phyloP scores from a whole-genome alignment of 805 yeast species.

The Wickerhamiella allomyrinae region DNA sequence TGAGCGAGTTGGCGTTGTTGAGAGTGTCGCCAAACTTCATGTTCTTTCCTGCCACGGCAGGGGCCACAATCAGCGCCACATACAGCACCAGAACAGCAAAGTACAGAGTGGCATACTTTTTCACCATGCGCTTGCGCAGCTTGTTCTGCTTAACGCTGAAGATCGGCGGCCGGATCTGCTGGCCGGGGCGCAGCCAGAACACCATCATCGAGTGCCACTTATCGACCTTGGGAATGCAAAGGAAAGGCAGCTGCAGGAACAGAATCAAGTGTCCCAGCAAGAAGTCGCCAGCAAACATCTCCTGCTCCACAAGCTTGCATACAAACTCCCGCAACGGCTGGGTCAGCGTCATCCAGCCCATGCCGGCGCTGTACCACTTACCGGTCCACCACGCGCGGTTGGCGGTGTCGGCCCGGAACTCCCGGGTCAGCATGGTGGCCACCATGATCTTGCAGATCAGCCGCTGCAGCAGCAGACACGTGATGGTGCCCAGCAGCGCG shows the following conservation, averaged over 20 bases:
- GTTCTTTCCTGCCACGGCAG: constrained; percentile 67
- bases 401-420: constrained; percentile 86
- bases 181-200: constrained; percentile 96
- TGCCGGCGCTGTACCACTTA: constrained; percentile 91
- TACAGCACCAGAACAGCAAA: constrained; percentile 55
- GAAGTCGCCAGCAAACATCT: constrained; percentile 95
- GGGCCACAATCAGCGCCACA: constrained; percentile 70
- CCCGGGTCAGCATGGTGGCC: constrained; percentile 70
- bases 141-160: constrained; percentile 92
- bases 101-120: constrained; percentile 77
- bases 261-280: constrained; percentile 79
- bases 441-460: constrained; percentile 74
- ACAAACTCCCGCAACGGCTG: constrained; percentile 92
- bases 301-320: constrained; percentile 86
- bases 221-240: constrained; percentile 76
- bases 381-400: constrained; percentile 99
- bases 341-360: constrained; percentile 87
- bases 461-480: constrained; percentile 80
- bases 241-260: constrained; percentile 77
- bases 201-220: constrained; percentile 97
- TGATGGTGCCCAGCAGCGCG: constrained; percentile 72
- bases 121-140: constrained; percentile 94
- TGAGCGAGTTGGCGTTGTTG: constrained; percentile 21
- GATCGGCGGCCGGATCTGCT: constrained; percentile 96
- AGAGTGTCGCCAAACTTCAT: constrained; percentile 30